Base-by-base conservation (phyloP, 179 eudicot genomes). In the Monotropa hypopitys region DNA sequence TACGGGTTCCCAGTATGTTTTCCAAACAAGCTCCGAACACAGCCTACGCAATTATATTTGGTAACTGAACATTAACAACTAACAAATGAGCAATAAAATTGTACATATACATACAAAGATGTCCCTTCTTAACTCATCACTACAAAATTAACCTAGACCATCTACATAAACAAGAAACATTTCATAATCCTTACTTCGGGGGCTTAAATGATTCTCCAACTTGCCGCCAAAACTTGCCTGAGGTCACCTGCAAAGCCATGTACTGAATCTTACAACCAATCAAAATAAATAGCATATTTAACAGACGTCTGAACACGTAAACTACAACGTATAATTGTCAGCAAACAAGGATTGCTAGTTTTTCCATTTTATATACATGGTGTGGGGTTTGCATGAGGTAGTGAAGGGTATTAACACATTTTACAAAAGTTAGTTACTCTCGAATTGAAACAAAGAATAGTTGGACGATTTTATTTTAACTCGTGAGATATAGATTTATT, bases 121-220 rank as follows among this genome's bases (percentile, higher is more conserved):
- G 35, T 20, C 79, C 59, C 53, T 76, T 20, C 4, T 46, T 62
- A 20, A 46, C 15, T 11, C 40, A 57, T 47, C 47, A 76, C 10
- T 5, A 28, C 28, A 47, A 5, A 38, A 38, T 76, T 11, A 33
- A 65, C 59, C 32, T 20, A 4, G 42, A 69, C 28, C 16, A 54
- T 28, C 26, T 4, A 53, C 4, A 32, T 26, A 0, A 7, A 62
- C 21, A 43, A 32, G 43, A 45, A 77, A 23, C 33, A 32, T 49
- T 47, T 71, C 51, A 21, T 47, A 59, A 38, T 79, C 76, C 85
- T 87, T 83, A 87, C 90, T 87, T 87, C 56, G 90, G 90, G 79
- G 90, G 90, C 54, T 81, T 87, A 71, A 87, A 87, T 70, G 90
- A 85, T 76, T 87, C 90, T 79, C 90, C 90, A 6, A 87, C 87